Conservation (phyloP, 2,329 filamentous ascomycete species). For the Nemania sp. region DNA sequence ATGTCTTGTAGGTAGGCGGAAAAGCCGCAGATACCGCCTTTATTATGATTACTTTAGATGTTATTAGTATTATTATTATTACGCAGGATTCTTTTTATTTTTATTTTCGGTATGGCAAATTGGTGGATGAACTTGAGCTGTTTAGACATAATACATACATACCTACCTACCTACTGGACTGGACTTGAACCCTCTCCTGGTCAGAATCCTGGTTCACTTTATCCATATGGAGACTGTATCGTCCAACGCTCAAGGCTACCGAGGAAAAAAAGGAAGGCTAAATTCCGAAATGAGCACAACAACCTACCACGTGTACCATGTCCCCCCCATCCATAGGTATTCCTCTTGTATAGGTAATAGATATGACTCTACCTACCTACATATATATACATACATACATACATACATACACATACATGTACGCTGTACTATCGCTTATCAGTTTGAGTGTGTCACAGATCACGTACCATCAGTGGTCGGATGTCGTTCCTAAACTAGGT, state of each 20-base stretch:
- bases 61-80: no score
- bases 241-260: slow-evolving; percentile 28
- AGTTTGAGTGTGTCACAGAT: no score
- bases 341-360: no score
- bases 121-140: not conserved
- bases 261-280: slow-evolving; percentile 44
- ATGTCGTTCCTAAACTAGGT: no score
- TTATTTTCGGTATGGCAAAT: not conserved
- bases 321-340: not conserved
- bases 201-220: no score
- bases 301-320: slow-evolving; percentile 14
- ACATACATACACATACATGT: no score
- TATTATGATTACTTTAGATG: not conserved
- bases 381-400: not conserved
- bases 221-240: slow-evolving; percentile 42
- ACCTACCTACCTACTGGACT: slow-evolving; percentile 19
- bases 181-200: slow-evolving; percentile 12
- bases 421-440: no score
- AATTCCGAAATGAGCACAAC: slow-evolving; percentile 43
- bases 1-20: not conserved
- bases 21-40: slow-evolving; percentile 27
- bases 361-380: not conserved
- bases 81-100: no score
- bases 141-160: not conserved
- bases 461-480: no score